phyloP scores from a whole-genome alignment of 352 stramenopile genomes.

The Thraustochytrium sp. region DNA sequence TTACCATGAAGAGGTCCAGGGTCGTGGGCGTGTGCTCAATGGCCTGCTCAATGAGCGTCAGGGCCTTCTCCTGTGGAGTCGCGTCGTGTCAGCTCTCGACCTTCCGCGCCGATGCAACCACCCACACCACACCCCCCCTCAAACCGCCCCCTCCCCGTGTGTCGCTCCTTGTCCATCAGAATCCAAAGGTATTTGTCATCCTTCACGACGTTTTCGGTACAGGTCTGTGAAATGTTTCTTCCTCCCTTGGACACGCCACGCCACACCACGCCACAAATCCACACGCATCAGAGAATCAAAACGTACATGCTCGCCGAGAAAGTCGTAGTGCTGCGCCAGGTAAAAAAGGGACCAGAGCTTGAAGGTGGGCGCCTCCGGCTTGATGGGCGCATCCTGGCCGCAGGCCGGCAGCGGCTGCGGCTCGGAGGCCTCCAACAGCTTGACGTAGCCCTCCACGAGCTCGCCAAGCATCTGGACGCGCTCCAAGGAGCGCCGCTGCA shows the following conservation, averaged over 20 bases:
- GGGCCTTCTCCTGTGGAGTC: slow-evolving; percentile 58
- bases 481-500: not conserved
- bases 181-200: slow-evolving; percentile 10
- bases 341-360: slow-evolving; percentile 86
- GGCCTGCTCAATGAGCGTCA: slow-evolving; percentile 82
- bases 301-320: slow-evolving; percentile 65
- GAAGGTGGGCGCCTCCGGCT: slow-evolving; percentile 53
- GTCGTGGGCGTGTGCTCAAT: slow-evolving; percentile 78
- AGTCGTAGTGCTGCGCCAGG: slow-evolving; percentile 81
- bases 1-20: slow-evolving; percentile 83
- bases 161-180: not conserved
- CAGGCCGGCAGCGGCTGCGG: slow-evolving; percentile 22
- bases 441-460: slow-evolving; percentile 33
- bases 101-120: not conserved
- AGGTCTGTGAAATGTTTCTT: slow-evolving; percentile 40
- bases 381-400: slow-evolving; percentile 38
- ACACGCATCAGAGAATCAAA: not conserved
- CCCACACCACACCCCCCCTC: not conserved
- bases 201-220: slow-evolving; percentile 18
- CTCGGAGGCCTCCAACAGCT: slow-evolving; percentile 58
- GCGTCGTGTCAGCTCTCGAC: not conserved
- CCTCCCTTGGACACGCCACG: not conserved
- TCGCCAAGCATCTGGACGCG: slow-evolving; percentile 45
- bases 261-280: not conserved
- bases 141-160: not conserved